Conservation (phyloP, 2,329 filamentous ascomycete genomes). For the Lasiodiplodia hormozganensis region DNA sequence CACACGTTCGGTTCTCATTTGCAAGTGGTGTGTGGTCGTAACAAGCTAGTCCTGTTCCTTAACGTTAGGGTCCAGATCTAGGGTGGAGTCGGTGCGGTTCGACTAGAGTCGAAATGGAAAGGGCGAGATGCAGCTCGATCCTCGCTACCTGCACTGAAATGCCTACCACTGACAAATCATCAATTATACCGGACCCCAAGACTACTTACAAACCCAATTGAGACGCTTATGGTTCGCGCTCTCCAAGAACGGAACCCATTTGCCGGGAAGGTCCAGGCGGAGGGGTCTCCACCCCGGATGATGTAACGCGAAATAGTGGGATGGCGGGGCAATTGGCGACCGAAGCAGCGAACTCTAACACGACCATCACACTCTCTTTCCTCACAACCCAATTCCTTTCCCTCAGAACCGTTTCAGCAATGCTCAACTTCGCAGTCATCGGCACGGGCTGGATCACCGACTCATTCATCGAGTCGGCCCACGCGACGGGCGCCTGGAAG, state of each 20-base stretch:
- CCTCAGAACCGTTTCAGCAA: slow-evolving; percentile 8
- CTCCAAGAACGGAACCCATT: not conserved
- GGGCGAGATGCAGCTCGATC: not conserved
- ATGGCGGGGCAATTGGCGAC: slow-evolving; percentile 14
- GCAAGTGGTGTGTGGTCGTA: not conserved
- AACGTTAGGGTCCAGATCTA: not conserved
- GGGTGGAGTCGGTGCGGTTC: not conserved
- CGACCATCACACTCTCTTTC: not conserved
- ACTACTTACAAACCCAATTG: not conserved
- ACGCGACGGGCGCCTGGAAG: slow-evolving; percentile 52
- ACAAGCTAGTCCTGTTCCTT: not conserved
- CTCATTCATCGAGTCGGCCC: slow-evolving; percentile 53
- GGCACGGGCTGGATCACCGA: slow-evolving; percentile 60
- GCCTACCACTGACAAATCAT: not conserved
- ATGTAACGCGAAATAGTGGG: slow-evolving; percentile 26
- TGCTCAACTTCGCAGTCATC: slow-evolving; percentile 54
- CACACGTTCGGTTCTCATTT: not conserved
- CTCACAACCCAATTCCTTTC: not conserved
- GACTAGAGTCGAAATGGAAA: slow-evolving; percentile 1
- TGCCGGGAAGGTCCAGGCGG: slow-evolving; percentile 21
- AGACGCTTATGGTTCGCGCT: not conserved
- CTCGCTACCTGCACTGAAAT: slow-evolving; percentile 11
- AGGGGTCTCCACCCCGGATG: not conserved
- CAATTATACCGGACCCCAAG: not conserved
- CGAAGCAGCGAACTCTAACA: not conserved